These are phyloP conservation scores for Leersia perrieri DNA, from an alignment of 176 grass and related monocot genomes.

Conservation along the genomic window DNA sequence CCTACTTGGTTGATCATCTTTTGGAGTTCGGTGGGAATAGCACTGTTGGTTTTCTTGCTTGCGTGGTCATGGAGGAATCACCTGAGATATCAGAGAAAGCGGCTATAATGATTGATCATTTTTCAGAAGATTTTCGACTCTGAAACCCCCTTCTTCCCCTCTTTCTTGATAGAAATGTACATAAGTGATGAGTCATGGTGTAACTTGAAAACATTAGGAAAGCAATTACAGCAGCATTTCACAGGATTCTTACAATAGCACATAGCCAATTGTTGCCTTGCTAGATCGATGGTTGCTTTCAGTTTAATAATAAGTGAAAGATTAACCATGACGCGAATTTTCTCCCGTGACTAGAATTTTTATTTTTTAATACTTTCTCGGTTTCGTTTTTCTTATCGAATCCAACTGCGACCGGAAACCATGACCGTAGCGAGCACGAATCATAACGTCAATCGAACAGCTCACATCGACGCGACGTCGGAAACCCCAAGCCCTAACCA, in stretches of 20 bases:
- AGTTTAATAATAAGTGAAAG: not conserved
- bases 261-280: not conserved
- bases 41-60: slow-evolving; percentile 67
- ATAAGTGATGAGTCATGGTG: slow-evolving; percentile 28
- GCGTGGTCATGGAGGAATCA: slow-evolving; percentile 76
- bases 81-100: slow-evolving; percentile 59
- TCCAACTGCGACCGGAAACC: not conserved
- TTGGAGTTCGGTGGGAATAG: slow-evolving; percentile 64
- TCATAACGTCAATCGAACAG: slow-evolving; percentile 6
- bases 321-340: not conserved
- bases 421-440: not conserved
- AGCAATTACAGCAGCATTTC: slow-evolving; percentile 24
- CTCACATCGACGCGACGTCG: not conserved
- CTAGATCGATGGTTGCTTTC: not conserved
- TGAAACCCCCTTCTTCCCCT: not conserved
- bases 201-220: not conserved
- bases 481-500: slow-evolving; percentile 15
- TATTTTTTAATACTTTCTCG: not conserved
- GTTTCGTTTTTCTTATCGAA: not conserved
- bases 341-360: not conserved
- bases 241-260: not conserved
- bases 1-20: slow-evolving; percentile 71
- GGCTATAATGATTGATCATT: slow-evolving; percentile 33
- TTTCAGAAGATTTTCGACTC: not conserved
- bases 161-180: slow-evolving; percentile 52